Percentiles rank a stretch among this genome's conserved stretches.
phyloP scores from a whole-genome alignment of 148 eudicot species.

The Chenopodium formosanum region DNA sequence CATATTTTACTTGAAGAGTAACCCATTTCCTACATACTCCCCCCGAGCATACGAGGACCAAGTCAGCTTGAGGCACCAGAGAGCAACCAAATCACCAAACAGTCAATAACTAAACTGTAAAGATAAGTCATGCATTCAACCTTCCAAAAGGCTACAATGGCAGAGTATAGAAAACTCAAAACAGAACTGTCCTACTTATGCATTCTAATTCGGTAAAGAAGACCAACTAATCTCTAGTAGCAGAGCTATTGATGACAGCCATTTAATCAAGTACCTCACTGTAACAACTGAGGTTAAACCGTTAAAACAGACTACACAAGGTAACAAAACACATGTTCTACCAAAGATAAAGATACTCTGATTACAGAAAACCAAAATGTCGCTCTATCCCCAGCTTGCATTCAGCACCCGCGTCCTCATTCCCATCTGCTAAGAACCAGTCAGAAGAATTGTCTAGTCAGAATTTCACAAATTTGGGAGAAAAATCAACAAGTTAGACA shows the following conservation, averaged over 20 bases:
- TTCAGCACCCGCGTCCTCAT: constrained; percentile 10
- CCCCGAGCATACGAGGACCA: background rate
- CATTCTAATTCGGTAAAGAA: background rate
- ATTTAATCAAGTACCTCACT: constrained; percentile 16
- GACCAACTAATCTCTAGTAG: constrained; percentile 11
- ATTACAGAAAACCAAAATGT: constrained; percentile 19
- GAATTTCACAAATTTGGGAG: background rate
- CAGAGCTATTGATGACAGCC: constrained; percentile 17
- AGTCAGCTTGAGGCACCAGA: background rate
- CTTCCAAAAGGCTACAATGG: background rate
- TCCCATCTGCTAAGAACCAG: constrained; percentile 26
- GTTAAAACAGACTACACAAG: constrained; percentile 18
- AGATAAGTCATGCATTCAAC: background rate
- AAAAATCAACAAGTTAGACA: background rate
- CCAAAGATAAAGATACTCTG: constrained; percentile 10
- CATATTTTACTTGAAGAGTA: background rate
- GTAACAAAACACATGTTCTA: constrained; percentile 8
- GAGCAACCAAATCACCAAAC: background rate
- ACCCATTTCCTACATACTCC: background rate
- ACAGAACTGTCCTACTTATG: constrained; percentile 17
- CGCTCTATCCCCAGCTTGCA: constrained; percentile 11
- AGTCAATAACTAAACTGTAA: background rate
- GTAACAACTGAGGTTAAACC: background rate
- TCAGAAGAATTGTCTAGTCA: background rate
- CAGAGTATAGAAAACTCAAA: background rate